A percentile compares a stretch with the other conserved stretches of the same genome.
Evolutionary conservation across 2,329 filamentous ascomycete species (phyloP).

Genomic region (Epichloe gansuensis): DNA sequence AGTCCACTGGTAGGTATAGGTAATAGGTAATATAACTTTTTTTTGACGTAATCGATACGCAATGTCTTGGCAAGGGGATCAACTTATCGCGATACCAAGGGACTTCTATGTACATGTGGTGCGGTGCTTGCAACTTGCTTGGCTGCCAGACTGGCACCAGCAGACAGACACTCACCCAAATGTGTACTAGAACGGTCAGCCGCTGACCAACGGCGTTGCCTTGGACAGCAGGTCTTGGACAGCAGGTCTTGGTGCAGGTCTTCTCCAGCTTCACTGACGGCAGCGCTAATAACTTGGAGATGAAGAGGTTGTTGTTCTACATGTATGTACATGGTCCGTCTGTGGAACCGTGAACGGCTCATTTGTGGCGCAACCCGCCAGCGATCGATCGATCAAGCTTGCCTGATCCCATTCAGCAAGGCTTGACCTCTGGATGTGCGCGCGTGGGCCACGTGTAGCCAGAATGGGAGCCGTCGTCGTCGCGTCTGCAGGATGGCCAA

Average conservation of each 20-base stretch:
- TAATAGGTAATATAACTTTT: too few relatives aligned
- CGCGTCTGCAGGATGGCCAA: too few relatives aligned
- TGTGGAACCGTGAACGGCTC: not conserved
- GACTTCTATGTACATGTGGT: too few relatives aligned
- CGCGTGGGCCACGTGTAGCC: not conserved
- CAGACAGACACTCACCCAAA: too few relatives aligned
- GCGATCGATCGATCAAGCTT: not conserved
- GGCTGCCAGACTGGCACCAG: not conserved
- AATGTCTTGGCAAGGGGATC: not conserved
- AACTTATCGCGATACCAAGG: not conserved
- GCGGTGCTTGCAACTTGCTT: not conserved
- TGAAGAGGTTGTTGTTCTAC: not conserved
- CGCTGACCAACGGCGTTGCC: too few relatives aligned
- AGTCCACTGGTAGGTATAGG: too few relatives aligned
- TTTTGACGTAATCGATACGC: not conserved
- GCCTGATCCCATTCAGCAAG: too few relatives aligned
- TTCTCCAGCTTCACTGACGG: too few relatives aligned
- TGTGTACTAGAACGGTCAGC: too few relatives aligned
- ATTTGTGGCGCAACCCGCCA: not conserved
- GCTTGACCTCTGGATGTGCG: not conserved
- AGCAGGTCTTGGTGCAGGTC: too few relatives aligned
- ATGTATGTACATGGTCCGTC: not conserved
- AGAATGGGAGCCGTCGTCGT: not conserved
- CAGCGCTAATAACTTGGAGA: too few relatives aligned
- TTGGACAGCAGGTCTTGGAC: too few relatives aligned